Percentiles rank a stretch among this genome's conserved stretches.
These are phyloP conservation scores for Diaporthe sp. DNA, from an alignment of 2,329 filamentous ascomycete genomes.

Conservation along the genomic window DNA sequence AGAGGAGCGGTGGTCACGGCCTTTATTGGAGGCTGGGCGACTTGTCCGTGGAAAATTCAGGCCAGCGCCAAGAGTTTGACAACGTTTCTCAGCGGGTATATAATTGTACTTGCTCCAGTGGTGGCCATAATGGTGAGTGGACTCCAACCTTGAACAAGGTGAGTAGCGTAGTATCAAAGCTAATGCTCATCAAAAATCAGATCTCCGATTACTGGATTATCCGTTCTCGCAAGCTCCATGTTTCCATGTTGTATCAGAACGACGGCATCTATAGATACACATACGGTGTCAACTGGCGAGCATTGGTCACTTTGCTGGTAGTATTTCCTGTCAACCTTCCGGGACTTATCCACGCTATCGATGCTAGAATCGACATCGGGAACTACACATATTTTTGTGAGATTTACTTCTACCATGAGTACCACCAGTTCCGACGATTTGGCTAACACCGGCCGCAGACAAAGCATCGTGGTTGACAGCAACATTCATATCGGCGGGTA, in stretches of 20 bases:
- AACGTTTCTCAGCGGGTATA: conserved; percentile 38
- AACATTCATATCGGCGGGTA: conserved; percentile 20
- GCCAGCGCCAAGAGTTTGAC: conserved; percentile 43
- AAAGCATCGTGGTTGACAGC: conserved; percentile 35
- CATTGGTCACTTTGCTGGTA: conserved; percentile 20
- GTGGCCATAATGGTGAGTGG: conserved; percentile 32
- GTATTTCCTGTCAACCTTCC: conserved; percentile 33
- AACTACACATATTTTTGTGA: conserved; percentile 33
- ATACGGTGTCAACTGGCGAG: conserved; percentile 32
- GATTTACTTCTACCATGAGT: not conserved
- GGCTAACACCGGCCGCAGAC: conserved; percentile 18
- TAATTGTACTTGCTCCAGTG: conserved; percentile 46
- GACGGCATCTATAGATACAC: conserved; percentile 26
- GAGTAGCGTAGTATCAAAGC: not conserved
- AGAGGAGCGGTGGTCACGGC: conserved; percentile 50
- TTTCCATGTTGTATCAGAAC: conserved; percentile 30
- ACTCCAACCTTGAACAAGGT: too few species aligned
- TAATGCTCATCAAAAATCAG: not conserved
- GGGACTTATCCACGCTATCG: conserved; percentile 34
- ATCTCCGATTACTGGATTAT: conserved; percentile 37
- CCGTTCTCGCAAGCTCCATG: conserved; percentile 1
- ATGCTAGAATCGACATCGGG: conserved; percentile 23
- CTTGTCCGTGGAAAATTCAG: conserved; percentile 54
- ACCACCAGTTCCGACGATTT: not conserved
- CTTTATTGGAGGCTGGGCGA: conserved; percentile 52